A percentile compares a stretch with the other conserved stretches of the same genome.
Conservation (phyloP, 2,329 filamentous ascomycete species). For the Purpureocillium takamizusanense region DNA sequence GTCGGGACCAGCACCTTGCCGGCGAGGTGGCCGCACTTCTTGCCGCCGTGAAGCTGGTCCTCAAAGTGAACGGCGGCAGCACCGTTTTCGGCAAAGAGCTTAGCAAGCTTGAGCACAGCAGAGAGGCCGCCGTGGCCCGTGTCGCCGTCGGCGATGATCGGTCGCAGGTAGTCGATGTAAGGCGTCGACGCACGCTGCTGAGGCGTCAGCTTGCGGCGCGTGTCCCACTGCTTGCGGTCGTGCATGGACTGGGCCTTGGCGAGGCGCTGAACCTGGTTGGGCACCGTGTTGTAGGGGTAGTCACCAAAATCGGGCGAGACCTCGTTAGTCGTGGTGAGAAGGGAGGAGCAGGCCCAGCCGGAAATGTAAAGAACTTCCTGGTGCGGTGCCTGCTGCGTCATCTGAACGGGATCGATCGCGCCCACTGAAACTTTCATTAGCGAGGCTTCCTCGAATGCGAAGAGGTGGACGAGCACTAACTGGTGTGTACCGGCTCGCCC, state of each 20-base stretch:
- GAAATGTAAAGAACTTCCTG: slow-evolving; percentile 95
- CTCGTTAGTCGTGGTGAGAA: slow-evolving; percentile 90
- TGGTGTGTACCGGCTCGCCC: slow-evolving; percentile 87
- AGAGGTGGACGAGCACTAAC: slow-evolving; percentile 35
- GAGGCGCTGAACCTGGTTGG: slow-evolving; percentile 91
- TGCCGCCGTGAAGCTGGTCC: slow-evolving; percentile 93
- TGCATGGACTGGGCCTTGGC: slow-evolving; percentile 97
- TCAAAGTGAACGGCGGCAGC: slow-evolving; percentile 96
- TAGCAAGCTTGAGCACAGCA: slow-evolving; percentile 89
- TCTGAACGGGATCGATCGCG: slow-evolving; percentile 96
- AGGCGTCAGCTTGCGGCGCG: slow-evolving; percentile 65
- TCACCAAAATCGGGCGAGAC: slow-evolving; percentile 97
- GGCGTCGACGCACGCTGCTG: slow-evolving; percentile 67
- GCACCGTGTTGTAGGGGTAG: slow-evolving; percentile 98
- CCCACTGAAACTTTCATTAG: slow-evolving; percentile 55
- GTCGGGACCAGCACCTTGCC: slow-evolving; percentile 93
- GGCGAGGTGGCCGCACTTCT: slow-evolving; percentile 95
- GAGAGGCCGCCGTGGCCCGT: slow-evolving; percentile 90
- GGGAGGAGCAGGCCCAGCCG: slow-evolving; percentile 93
- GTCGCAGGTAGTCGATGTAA: slow-evolving; percentile 85
- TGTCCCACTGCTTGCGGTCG: slow-evolving; percentile 91
- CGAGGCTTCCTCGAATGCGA: background rate
- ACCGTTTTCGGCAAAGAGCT: slow-evolving; percentile 94
- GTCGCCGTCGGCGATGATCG: slow-evolving; percentile 93
- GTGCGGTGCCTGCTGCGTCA: slow-evolving; percentile 95